phyloP scores from a whole-genome alignment of 805 yeast genomes.

The Ogataea zsoltii region DNA sequence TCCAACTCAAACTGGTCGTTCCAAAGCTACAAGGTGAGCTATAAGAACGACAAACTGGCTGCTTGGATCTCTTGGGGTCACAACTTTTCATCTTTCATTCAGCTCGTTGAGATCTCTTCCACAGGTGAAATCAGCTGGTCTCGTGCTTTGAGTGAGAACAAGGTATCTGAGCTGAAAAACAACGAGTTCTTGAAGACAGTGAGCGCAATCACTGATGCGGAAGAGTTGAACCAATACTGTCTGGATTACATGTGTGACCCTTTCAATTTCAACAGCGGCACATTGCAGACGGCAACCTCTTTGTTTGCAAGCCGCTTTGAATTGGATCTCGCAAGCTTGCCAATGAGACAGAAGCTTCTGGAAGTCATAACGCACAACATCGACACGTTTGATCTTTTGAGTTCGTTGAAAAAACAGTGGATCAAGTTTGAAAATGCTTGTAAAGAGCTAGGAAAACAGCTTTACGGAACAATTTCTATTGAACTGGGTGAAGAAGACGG shows the following conservation, averaged over 20 bases:
- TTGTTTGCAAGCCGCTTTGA: slow-evolving; percentile 18
- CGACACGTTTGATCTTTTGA: slow-evolving; percentile 36
- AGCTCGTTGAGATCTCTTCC: slow-evolving; percentile 17
- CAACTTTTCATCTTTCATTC: slow-evolving; percentile 13
- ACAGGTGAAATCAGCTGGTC: slow-evolving; percentile 19
- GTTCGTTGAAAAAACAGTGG: slow-evolving; percentile 56
- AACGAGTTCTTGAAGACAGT: slow-evolving; percentile 15
- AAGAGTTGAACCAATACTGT: slow-evolving; percentile 39
- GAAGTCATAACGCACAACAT: slow-evolving; percentile 25
- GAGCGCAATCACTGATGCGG: slow-evolving; percentile 6
- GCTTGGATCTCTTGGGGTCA: slow-evolving; percentile 24
- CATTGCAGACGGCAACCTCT: slow-evolving; percentile 47
- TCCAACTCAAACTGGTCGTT: slow-evolving; percentile 27
- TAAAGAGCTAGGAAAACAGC: slow-evolving; percentile 62
- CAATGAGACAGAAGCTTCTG: slow-evolving; percentile 38
- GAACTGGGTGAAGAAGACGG: slow-evolving; percentile 37
- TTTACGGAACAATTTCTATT: slow-evolving; percentile 60
- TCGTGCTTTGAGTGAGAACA: slow-evolving; percentile 7
- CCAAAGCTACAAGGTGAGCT: slow-evolving; percentile 21
- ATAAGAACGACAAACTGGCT: slow-evolving; percentile 7
- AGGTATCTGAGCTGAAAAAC: slow-evolving; percentile 8
- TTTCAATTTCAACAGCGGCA: slow-evolving; percentile 47
- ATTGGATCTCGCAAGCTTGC: slow-evolving; percentile 11
- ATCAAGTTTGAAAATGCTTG: slow-evolving; percentile 69
- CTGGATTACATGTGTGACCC: slow-evolving; percentile 48